Evolutionary conservation across 1,284 basidiomycete genomes (phyloP), one percentile per base, ranked within the genome.

Genomic region (Trametes sp.): DNA sequence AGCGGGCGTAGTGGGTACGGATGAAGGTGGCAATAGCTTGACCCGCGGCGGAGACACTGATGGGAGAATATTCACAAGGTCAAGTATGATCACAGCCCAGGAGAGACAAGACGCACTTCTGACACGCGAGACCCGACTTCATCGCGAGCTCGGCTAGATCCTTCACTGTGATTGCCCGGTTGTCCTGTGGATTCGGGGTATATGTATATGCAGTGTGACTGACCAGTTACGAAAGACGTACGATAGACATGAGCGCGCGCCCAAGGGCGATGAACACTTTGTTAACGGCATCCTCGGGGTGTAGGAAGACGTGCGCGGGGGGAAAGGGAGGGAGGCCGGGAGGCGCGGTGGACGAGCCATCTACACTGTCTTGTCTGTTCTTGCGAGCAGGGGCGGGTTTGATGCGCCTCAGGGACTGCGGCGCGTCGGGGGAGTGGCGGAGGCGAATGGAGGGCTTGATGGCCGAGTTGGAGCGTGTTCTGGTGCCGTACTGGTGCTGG

Each of bases 151-250:
- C 88, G 45, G 90, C 86, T 58, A 92, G 84, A 78, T 92, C 90
- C 74, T 92, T 92, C 78, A 92, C 88, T 46, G 90, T 92, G 87
- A 92, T 90, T 45, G 90, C 90, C 52, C 88, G 84, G 75, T 92
- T 92, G 73, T 88, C 84, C 88, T 90, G 59, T 48, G 63, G 60
- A 61, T 58, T 16, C 55, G 54, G 56, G 62, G 41, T 41, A 62
- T 56, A 59, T 62, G 36, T 64, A 62, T 36, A 52, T 28, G 42
- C 44, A 19, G 26, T 24, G 28, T 2, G 11, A 23, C 31, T 10
- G 49, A 44, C 35, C 55, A 46, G 57, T 50, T 41, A 33, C 31
- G 61, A 57, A 56, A 44, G 2, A 42, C 38, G 4, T 69, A 90
- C 89, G 59, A 92, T 87, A 44, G 89, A 87, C 71, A 90, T 81